These are phyloP conservation scores for Aspergillus thermomutatus DNA, from an alignment of 2,329 filamentous ascomycete species.

Conservation along the genomic window DNA sequence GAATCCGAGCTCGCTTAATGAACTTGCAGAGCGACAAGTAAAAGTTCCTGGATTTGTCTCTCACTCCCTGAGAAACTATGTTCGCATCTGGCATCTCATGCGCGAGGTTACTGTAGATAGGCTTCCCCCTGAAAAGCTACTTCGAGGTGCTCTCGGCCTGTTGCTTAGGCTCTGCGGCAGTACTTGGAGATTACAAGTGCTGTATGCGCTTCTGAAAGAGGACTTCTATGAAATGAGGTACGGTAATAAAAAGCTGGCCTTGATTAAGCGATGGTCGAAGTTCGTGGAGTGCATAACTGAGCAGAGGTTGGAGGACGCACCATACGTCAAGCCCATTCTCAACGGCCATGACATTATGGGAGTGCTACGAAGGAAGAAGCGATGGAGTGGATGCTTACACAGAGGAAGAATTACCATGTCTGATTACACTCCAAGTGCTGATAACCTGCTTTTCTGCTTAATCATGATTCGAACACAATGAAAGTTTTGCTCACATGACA, in stretches of 20 bases:
- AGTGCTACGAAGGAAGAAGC: not conserved
- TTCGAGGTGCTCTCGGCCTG: no score
- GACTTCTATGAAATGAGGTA: not conserved
- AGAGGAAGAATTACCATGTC: not conserved
- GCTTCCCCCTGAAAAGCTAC: no score
- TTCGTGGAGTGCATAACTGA: not conserved
- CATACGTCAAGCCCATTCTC: not conserved
- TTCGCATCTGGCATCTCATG: no score
- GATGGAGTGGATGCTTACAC: not conserved
- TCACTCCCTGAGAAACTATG: no score
- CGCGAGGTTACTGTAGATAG: no score
- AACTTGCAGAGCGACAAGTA: no score
- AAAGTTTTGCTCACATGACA: no score
- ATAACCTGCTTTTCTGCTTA: no score
- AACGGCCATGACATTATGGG: not conserved
- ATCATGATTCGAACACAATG: no score
- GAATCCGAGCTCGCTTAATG: fast-evolving
- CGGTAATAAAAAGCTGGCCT: not conserved
- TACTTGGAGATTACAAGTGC: no score
- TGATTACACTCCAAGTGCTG: not conserved
- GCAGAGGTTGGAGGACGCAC: not conserved
- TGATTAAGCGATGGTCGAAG: not conserved
- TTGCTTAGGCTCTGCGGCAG: no score
- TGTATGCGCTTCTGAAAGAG: not conserved
- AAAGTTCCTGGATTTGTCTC: no score